These are phyloP conservation scores for Xylaria telfairii DNA, from an alignment of 495 filamentous ascomycete genomes.

Conservation along the genomic window DNA sequence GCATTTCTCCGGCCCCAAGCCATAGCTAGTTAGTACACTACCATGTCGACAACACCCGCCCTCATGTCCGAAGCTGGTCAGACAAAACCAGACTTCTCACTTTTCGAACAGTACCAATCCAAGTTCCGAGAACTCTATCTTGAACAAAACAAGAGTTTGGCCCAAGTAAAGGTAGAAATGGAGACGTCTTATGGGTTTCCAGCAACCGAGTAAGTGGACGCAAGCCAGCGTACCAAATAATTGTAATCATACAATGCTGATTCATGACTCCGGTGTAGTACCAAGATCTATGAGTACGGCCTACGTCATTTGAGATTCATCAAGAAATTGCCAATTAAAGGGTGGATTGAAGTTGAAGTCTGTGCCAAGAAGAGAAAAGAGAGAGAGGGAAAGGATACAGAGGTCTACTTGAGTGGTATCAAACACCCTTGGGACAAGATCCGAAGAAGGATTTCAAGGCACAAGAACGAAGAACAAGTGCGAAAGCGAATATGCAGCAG, in stretches of 20 bases:
- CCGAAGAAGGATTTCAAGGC: background rate
- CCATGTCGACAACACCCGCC: background rate
- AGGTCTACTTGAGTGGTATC: background rate
- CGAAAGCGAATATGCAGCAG: background rate
- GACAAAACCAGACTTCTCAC: background rate
- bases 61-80: background rate
- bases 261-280: background rate
- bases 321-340: background rate
- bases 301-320: background rate
- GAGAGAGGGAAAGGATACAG: conserved; percentile 1
- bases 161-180: background rate
- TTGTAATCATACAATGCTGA: background rate
- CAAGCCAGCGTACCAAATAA: background rate
- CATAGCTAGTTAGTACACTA: background rate
- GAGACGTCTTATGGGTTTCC: background rate
- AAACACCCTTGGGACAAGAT: background rate
- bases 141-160: background rate
- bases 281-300: background rate
- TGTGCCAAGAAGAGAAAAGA: conserved; percentile 7
- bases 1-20: too few species aligned
- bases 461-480: background rate
- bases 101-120: background rate
- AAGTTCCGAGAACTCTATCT: background rate
- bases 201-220: background rate
- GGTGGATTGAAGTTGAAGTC: background rate